Conservation (phyloP, 73 alveolate species). For the Tetrahymena malaccensis region DNA sequence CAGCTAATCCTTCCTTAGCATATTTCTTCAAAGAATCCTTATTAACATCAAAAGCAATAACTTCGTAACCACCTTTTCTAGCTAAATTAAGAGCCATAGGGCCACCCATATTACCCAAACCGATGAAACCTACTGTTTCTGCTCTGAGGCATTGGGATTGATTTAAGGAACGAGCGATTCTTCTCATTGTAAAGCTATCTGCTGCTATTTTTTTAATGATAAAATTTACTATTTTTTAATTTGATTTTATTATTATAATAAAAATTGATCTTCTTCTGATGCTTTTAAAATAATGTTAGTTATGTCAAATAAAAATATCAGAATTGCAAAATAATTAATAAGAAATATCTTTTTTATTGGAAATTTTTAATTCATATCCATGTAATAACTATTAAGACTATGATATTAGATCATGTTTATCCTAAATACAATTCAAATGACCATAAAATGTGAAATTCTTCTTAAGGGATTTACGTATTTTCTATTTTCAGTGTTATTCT, state of each 20-base stretch:
- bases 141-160: background rate
- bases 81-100: constrained; percentile 48
- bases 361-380: background rate
- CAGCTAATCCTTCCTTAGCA: constrained; percentile 26
- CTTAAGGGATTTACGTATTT: background rate
- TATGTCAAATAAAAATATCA: background rate
- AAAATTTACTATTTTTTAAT: background rate
- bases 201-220: background rate
- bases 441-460: background rate
- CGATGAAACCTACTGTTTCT: constrained; percentile 61
- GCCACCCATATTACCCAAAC: constrained; percentile 76
- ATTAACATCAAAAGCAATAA: constrained; percentile 52
- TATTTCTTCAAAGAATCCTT: constrained; percentile 26
- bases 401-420: background rate
- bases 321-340: background rate
- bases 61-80: constrained; percentile 41
- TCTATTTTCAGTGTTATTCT: background rate
- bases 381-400: background rate
- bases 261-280: background rate
- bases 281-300: background rate
- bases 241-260: background rate
- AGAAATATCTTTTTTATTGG: background rate
- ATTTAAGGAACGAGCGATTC: background rate
- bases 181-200: background rate
- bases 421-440: background rate